Conservation (phyloP, 768 basidiomycete genomes). For the Gloeostereum incarnatum region DNA sequence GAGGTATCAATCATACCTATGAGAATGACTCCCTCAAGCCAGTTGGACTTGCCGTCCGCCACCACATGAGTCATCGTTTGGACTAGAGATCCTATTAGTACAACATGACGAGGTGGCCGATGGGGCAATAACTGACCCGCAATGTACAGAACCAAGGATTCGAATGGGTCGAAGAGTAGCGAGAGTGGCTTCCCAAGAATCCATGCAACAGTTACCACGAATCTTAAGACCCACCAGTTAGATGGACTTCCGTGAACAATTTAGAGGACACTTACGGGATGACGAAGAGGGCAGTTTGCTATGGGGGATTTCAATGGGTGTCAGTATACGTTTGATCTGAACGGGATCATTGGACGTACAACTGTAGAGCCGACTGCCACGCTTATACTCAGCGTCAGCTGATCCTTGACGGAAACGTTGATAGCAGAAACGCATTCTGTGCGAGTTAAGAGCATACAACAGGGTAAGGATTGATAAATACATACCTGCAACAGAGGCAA, state of each 20-base stretch:
- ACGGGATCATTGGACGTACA: slow-evolving; percentile 26
- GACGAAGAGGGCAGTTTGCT: slow-evolving; percentile 72
- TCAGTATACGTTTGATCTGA: not conserved
- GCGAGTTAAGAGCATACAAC: not conserved
- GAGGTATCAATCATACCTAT: slow-evolving; percentile 56
- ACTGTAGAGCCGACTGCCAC: slow-evolving; percentile 78
- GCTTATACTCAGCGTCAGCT: slow-evolving; percentile 74
- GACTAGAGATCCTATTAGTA: slow-evolving; percentile 27
- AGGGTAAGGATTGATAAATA: slow-evolving; percentile 1
- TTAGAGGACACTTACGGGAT: slow-evolving; percentile 34
- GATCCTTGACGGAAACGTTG: slow-evolving; percentile 80
- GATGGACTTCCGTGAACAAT: not conserved
- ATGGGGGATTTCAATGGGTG: slow-evolving; percentile 1
- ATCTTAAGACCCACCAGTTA: slow-evolving; percentile 22
- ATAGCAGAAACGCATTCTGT: slow-evolving; percentile 87
- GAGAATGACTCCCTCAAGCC: slow-evolving; percentile 83
- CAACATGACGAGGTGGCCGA: not conserved
- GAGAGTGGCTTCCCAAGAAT: slow-evolving; percentile 69
- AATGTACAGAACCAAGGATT: slow-evolving; percentile 51
- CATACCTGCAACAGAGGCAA: slow-evolving; percentile 69
- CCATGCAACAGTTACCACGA: slow-evolving; percentile 77
- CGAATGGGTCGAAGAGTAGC: slow-evolving; percentile 81
- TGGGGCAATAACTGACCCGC: slow-evolving; percentile 24
- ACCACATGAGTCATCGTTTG: slow-evolving; percentile 82
- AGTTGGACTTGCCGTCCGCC: slow-evolving; percentile 83